These are phyloP conservation scores for Globisporangium splendens DNA, from an alignment of 352 stramenopile genomes.

Conservation along the genomic window DNA sequence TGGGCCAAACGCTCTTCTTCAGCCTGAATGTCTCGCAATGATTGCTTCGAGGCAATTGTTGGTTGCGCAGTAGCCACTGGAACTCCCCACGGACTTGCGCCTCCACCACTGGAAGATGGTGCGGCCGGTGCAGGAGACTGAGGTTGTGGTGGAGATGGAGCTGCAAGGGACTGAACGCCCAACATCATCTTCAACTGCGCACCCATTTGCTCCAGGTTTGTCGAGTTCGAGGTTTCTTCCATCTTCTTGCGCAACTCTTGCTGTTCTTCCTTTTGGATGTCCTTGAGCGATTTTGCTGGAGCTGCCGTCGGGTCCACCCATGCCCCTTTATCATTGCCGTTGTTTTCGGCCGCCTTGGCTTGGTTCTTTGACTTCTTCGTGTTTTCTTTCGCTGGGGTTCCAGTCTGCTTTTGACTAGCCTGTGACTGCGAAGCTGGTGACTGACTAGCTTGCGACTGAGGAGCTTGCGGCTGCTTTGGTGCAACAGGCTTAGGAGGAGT, in stretches of 20 bases:
- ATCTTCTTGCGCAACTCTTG: constrained; percentile 60
- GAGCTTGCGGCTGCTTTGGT: background rate
- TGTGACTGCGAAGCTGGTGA: background rate
- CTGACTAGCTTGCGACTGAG: no score
- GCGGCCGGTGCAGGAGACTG: constrained; percentile 4
- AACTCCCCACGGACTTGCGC: constrained; percentile 36
- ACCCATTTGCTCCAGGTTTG: constrained; percentile 77
- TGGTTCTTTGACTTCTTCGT: constrained; percentile 37
- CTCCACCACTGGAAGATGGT: constrained; percentile 3
- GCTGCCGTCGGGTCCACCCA: constrained; percentile 31
- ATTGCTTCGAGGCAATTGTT: constrained; percentile 36
- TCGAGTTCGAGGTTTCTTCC: constrained; percentile 23
- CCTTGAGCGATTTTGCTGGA: constrained; percentile 59
- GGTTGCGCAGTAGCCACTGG: constrained; percentile 20
- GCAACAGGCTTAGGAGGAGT: background rate
- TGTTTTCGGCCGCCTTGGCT: constrained; percentile 8
- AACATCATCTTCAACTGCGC: constrained; percentile 89
- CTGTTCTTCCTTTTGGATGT: constrained; percentile 82
- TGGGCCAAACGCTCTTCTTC: constrained; percentile 80
- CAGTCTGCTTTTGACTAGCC: constrained; percentile 4
- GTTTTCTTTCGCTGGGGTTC: constrained; percentile 12
- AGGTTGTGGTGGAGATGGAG: constrained; percentile 6
- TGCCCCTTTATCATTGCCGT: constrained; percentile 25
- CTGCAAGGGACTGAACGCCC: constrained; percentile 44
- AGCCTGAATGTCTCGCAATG: constrained; percentile 75